phyloP scores from a whole-genome alignment of 2,329 filamentous ascomycete species.

The Juglanconis oblonga region DNA sequence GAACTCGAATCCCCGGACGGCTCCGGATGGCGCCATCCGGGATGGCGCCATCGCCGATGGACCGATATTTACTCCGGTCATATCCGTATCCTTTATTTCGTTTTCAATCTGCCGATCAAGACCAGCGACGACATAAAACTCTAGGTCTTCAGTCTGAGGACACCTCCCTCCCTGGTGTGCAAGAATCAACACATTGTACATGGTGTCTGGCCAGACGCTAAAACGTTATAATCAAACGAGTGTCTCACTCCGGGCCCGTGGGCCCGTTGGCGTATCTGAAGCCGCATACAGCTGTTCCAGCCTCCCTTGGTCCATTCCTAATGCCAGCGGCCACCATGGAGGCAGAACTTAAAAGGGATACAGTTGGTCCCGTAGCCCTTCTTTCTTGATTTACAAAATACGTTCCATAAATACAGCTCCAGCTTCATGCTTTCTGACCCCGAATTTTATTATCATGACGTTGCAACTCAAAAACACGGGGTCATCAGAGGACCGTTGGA shows the following conservation, averaged over 20 bases:
- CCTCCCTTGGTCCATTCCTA: neutral
- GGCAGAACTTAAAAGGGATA: neutral
- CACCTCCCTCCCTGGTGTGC: too few relatives aligned
- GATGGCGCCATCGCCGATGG: conserved; percentile 14
- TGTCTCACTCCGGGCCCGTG: too few relatives aligned
- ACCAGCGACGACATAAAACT: neutral
- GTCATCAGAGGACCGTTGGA: neutral
- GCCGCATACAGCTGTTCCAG: neutral
- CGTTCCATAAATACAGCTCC: neutral
- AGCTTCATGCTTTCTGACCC: too few relatives aligned
- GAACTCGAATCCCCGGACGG: neutral
- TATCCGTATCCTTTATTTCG: neutral
- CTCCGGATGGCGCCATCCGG: conserved; percentile 13
- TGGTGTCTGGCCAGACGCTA: too few relatives aligned
- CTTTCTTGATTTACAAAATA: neutral
- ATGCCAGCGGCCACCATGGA: neutral
- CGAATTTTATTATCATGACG: neutral
- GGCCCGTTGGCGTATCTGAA: too few relatives aligned
- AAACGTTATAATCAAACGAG: too few relatives aligned
- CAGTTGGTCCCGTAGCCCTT: neutral
- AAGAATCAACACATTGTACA: too few relatives aligned
- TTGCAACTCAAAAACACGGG: neutral
- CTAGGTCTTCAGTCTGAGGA: too few relatives aligned
- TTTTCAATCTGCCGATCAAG: neutral
- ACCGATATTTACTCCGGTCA: conserved; percentile 16